Evolutionary conservation across 2,329 filamentous ascomycete species (phyloP).

Genomic region (Phaeosphaeria sp.): DNA sequence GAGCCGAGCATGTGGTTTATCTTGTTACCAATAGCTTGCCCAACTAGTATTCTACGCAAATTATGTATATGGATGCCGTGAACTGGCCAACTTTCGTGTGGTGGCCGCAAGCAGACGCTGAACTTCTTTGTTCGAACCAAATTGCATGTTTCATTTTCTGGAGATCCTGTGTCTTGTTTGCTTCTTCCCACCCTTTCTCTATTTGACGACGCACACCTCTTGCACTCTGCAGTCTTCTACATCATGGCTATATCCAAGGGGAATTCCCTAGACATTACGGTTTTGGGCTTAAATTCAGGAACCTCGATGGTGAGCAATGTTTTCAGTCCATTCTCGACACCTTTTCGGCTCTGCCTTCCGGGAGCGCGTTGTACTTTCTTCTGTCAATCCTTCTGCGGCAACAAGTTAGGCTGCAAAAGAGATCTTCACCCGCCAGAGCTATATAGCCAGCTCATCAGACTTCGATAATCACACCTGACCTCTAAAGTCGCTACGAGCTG

Average conservation of each 20-base stretch:
- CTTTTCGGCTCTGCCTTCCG: background rate
- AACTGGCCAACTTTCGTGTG: background rate
- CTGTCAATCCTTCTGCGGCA: no score
- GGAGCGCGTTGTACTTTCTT: background rate
- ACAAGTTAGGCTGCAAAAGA: no score
- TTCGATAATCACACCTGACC: no score
- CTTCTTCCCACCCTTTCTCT: background rate
- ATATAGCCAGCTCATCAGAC: no score
- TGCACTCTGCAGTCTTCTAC: constrained; percentile 6
- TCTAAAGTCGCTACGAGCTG: no score
- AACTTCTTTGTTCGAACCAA: background rate
- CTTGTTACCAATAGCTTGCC: background rate
- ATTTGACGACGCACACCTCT: background rate
- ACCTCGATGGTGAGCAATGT: constrained; percentile 52
- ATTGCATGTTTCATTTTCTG: background rate
- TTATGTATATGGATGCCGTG: background rate
- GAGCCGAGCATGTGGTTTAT: background rate
- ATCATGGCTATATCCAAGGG: background rate
- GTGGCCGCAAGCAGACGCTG: background rate
- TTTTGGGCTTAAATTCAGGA: constrained; percentile 63
- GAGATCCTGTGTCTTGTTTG: background rate
- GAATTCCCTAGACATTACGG: constrained; percentile 56
- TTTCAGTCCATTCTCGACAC: background rate
- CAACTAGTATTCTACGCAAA: background rate
- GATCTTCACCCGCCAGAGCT: no score